Evolutionary conservation across 306 rosid species (phyloP).

Genomic region (Fragaria vesca): DNA sequence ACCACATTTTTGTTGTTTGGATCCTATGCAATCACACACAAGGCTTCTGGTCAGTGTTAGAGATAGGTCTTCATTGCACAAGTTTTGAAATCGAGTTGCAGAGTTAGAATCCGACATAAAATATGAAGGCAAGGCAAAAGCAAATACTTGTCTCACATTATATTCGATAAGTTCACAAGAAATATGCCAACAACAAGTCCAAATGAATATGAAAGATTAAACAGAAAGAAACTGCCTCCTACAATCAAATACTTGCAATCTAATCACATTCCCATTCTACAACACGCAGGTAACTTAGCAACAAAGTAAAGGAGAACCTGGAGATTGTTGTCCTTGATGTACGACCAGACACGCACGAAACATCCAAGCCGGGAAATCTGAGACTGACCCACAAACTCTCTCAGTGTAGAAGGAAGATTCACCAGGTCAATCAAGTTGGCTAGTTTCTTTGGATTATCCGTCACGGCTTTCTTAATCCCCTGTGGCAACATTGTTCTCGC

Average conservation of each 20-base stretch:
- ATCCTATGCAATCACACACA: conserved; percentile 49
- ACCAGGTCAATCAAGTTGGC: conserved; percentile 86
- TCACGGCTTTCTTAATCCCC: conserved; percentile 51
- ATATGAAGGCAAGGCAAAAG: not conserved
- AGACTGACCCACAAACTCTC: conserved; percentile 82
- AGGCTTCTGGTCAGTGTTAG: conserved; percentile 18
- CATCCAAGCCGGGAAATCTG: conserved; percentile 84
- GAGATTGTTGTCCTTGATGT: conserved; percentile 80
- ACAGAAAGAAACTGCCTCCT: not conserved
- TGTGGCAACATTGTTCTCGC: conserved; percentile 57
- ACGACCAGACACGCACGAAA: conserved; percentile 74
- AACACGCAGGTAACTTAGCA: conserved; percentile 22
- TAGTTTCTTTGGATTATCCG: conserved; percentile 87
- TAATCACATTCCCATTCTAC: not conserved
- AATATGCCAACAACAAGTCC: not conserved
- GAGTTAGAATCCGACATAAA: not conserved
- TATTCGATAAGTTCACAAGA: not conserved
- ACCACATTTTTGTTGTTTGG: conserved; percentile 81
- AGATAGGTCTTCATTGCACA: not conserved
- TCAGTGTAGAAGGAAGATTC: conserved; percentile 69
- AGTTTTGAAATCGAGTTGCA: not conserved
- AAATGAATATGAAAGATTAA: not conserved
- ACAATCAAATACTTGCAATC: not conserved
- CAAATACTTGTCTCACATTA: not conserved
- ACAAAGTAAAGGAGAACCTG: conserved; percentile 48